Evolutionary conservation across 1,284 basidiomycete species (phyloP).

Genomic region (Ustilago lituana): DNA sequence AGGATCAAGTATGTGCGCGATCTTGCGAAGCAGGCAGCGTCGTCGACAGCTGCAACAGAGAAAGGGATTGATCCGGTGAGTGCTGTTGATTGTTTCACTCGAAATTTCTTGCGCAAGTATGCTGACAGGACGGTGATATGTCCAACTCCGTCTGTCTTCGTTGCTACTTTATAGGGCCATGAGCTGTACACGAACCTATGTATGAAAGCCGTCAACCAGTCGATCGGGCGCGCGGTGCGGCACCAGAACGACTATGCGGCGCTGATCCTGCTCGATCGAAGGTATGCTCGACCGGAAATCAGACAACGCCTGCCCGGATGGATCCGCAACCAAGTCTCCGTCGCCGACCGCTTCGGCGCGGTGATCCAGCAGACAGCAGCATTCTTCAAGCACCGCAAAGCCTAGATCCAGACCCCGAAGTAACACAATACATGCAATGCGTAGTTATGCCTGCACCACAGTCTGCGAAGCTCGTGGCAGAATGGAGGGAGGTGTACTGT

Average conservation of each 20-base stretch:
- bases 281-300: slow-evolving; percentile 59
- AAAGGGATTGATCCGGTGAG: slow-evolving; percentile 30
- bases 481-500: too few species aligned
- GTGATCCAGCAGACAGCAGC: slow-evolving; percentile 74
- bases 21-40: slow-evolving; percentile 17
- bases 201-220: slow-evolving; percentile 96
- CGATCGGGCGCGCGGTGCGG: slow-evolving; percentile 77
- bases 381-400: slow-evolving; percentile 48
- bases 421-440: too few species aligned
- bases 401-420: too few species aligned
- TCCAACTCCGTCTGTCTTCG: neutral
- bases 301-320: slow-evolving; percentile 55
- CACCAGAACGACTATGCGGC: slow-evolving; percentile 63
- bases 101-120: too few species aligned
- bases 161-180: slow-evolving; percentile 32
- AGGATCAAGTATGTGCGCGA: slow-evolving; percentile 74
- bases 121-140: too few species aligned
- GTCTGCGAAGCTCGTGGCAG: too few species aligned
- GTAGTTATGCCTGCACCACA: too few species aligned
- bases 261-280: slow-evolving; percentile 60
- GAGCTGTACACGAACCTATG: slow-evolving; percentile 71
- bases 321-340: slow-evolving; percentile 78
- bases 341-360: slow-evolving; percentile 78
- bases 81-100: too few species aligned
- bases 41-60: neutral